Percentiles rank a stretch among this genome's conserved stretches.
Conservation (phyloP, 306 rosid genomes). For the Crotalaria pallida region DNA sequence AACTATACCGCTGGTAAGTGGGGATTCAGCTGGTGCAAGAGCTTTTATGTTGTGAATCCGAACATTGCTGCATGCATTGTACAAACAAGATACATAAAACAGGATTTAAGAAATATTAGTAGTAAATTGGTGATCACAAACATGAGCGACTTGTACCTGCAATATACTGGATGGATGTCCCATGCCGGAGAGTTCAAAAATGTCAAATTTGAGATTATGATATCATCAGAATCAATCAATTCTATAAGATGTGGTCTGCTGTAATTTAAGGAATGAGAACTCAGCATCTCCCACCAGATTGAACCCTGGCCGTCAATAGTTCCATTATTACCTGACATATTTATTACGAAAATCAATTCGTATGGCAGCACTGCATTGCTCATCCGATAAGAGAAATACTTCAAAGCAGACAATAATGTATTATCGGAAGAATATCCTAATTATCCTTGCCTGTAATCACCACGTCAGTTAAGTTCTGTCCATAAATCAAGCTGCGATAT, state of each 20-base stretch:
- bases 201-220: conserved; percentile 57
- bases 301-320: conserved; percentile 71
- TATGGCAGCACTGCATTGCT: neutral
- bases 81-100: neutral
- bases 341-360: conserved; percentile 6
- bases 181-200: conserved; percentile 62
- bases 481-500: conserved; percentile 51
- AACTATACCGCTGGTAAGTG: conserved; percentile 58
- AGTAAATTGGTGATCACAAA: neutral
- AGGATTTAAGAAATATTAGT: neutral
- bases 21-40: conserved; percentile 46
- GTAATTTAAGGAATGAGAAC: conserved; percentile 39
- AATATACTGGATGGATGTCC: conserved; percentile 66
- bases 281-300: conserved; percentile 59
- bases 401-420: neutral
- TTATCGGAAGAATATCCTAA: neutral
- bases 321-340: conserved; percentile 55
- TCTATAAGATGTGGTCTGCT: conserved; percentile 69
- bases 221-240: conserved; percentile 35
- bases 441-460: conserved; percentile 50
- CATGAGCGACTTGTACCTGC: conserved; percentile 42
- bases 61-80: conserved; percentile 45
- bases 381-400: conserved; percentile 3
- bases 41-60: conserved; percentile 43
- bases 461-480: conserved; percentile 48